A percentile compares a stretch with the other conserved stretches of the same genome.
Evolutionary conservation across 2,329 filamentous ascomycete species (phyloP).

Genomic region (Claviceps maximensis): DNA sequence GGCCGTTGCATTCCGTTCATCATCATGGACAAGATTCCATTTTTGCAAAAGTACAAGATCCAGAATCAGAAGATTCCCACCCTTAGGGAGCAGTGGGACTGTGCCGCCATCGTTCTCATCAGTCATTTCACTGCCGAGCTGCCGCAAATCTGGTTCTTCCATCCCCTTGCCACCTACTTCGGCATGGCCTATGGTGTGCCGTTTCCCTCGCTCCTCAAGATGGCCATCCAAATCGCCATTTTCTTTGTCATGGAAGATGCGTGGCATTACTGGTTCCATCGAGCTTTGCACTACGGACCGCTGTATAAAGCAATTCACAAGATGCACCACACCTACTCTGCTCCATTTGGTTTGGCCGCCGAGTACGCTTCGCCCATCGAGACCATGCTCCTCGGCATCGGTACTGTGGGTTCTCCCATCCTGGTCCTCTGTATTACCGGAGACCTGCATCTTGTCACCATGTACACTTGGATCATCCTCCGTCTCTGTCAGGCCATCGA

Average conservation of each 20-base stretch:
- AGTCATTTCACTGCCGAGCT: conserved; percentile 97
- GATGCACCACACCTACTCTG: conserved; percentile 97
- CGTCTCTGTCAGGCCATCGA: conserved; percentile 97
- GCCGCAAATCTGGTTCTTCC: conserved; percentile 98
- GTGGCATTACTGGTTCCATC: conserved; percentile 98
- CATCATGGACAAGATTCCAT: conserved; percentile 76
- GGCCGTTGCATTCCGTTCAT: conserved; percentile 85
- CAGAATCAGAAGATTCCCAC: conserved; percentile 84
- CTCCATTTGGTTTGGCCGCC: conserved; percentile 88
- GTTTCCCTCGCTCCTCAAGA: conserved; percentile 75
- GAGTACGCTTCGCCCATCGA: conserved; percentile 98
- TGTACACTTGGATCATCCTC: conserved; percentile 92
- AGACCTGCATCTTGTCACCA: conserved; percentile 88
- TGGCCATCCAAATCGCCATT: conserved; percentile 79
- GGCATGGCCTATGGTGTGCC: conserved; percentile 80
- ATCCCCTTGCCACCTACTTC: conserved; percentile 86
- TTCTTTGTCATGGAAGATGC: conserved; percentile 95
- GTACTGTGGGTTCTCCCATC: conserved; percentile 71
- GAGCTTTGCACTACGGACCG: conserved; percentile 82
- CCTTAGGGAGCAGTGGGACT: conserved; percentile 86
- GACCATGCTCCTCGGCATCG: conserved; percentile 85
- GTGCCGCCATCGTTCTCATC: conserved; percentile 81
- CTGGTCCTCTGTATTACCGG: conserved; percentile 71
- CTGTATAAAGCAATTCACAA: conserved; percentile 97
- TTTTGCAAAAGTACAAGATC: conserved; percentile 89